Conservation (phyloP, 768 basidiomycete species). For the Rhizopogon vesiculosus region DNA sequence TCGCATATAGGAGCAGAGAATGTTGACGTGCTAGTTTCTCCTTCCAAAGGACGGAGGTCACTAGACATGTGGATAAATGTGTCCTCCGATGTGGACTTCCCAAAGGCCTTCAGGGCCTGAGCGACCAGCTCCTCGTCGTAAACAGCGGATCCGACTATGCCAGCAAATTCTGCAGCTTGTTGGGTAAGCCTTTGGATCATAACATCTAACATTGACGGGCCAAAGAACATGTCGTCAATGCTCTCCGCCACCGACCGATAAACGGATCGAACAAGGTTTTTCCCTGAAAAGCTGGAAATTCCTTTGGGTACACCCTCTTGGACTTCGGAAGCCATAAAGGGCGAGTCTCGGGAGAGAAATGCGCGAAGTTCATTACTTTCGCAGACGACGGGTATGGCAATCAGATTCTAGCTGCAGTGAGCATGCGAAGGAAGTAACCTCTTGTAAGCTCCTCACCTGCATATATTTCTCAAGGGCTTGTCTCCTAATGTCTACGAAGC, state of each 20-base stretch:
- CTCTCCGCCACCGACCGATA: constrained; percentile 92
- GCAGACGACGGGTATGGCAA: constrained; percentile 70
- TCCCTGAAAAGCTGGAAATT: constrained; percentile 53
- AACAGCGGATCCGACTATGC: constrained; percentile 72
- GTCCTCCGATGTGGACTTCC: constrained; percentile 61
- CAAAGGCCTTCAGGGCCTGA: constrained; percentile 70
- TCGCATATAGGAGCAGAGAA: constrained; percentile 96
- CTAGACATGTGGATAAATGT: constrained; percentile 69
- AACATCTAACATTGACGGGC: constrained; percentile 92
- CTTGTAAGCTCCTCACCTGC: constrained; percentile 46
- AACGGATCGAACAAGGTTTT: constrained; percentile 77
- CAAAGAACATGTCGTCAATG: constrained; percentile 96
- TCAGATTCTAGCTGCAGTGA: constrained; percentile 48
- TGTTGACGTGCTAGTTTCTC: constrained; percentile 82
- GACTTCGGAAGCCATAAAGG: constrained; percentile 61
- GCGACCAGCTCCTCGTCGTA: constrained; percentile 83
- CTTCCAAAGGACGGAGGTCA: constrained; percentile 76
- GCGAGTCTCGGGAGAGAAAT: constrained; percentile 86
- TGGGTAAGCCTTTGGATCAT: constrained; percentile 87
- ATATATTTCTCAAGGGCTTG: constrained; percentile 83
- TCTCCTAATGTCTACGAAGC: constrained; percentile 80
- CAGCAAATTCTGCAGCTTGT: constrained; percentile 87
- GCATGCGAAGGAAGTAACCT: constrained; percentile 2
- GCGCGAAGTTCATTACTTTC: constrained; percentile 77
- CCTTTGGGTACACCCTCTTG: constrained; percentile 36